Conservation (phyloP, 768 basidiomycete genomes). For the Russula earlei region DNA sequence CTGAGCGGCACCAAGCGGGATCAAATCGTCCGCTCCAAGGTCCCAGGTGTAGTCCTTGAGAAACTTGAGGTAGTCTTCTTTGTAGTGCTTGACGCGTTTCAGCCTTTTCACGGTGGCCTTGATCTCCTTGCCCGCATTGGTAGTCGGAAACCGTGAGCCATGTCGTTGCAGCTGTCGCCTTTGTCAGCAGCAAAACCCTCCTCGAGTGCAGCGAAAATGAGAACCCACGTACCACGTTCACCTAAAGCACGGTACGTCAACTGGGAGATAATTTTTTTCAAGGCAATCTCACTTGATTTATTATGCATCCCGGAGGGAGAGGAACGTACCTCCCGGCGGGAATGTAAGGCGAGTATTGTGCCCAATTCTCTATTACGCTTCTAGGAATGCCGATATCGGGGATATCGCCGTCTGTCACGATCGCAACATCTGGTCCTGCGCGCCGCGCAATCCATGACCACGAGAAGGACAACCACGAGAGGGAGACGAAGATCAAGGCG, state of each 20-base stretch:
- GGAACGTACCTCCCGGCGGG: slow-evolving; percentile 36
- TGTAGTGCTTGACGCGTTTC: slow-evolving; percentile 35
- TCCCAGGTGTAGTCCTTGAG: slow-evolving; percentile 47
- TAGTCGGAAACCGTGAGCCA: slow-evolving; percentile 69
- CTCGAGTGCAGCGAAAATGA: not conserved
- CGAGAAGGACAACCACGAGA: not conserved
- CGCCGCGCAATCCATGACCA: slow-evolving; percentile 20
- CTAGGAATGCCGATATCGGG: slow-evolving; percentile 14
- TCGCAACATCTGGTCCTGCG: slow-evolving; percentile 21
- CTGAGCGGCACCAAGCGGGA: slow-evolving; percentile 62
- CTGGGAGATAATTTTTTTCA: too few species aligned
- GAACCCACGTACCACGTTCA: slow-evolving; percentile 43
- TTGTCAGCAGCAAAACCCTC: not conserved
- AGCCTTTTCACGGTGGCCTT: slow-evolving; percentile 44
- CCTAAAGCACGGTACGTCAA: slow-evolving; percentile 38
- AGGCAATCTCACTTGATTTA: slow-evolving; percentile 49
- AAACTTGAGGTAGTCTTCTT: slow-evolving; percentile 44
- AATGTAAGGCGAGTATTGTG: slow-evolving; percentile 52
- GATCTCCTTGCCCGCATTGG: slow-evolving; percentile 36
- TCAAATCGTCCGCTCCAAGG: slow-evolving; percentile 47
- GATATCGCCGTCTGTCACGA: slow-evolving; percentile 24
- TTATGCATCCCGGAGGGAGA: slow-evolving; percentile 40
- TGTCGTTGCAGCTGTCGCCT: slow-evolving; percentile 61
- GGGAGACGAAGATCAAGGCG: not conserved
- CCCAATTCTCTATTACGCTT: slow-evolving; percentile 33